A percentile compares a stretch with the other conserved stretches of the same genome.
These are phyloP conservation scores for Kluyveromyces sp. DNA, from an alignment of 1,139 yeast species.

Conservation along the genomic window DNA sequence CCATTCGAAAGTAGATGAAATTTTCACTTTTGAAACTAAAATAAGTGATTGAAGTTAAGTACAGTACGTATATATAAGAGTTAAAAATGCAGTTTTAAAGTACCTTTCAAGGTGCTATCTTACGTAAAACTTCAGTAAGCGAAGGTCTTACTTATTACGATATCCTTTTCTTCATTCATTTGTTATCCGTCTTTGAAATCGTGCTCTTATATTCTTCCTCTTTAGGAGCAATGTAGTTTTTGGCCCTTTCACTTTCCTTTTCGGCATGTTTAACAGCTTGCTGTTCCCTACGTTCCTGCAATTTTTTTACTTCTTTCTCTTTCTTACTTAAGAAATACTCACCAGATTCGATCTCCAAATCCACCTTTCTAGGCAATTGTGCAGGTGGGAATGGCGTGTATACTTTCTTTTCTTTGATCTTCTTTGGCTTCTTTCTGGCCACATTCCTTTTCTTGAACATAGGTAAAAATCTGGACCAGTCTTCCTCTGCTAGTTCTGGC, in stretches of 20 bases:
- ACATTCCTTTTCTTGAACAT: constrained; percentile 95
- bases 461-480: constrained; percentile 95
- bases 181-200: constrained; percentile 1
- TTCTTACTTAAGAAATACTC: constrained; percentile 88
- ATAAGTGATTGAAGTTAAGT: too few species aligned
- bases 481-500: constrained; percentile 92
- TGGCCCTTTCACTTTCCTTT: constrained; percentile 62
- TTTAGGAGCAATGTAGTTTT: constrained; percentile 80
- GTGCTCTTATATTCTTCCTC: constrained; percentile 45
- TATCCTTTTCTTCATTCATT: not conserved
- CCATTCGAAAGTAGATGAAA: too few species aligned
- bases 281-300: constrained; percentile 71
- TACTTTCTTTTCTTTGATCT: constrained; percentile 63
- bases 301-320: constrained; percentile 66
- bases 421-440: constrained; percentile 83
- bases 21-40: too few species aligned
- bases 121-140: too few species aligned
- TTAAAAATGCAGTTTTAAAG: too few species aligned
- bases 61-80: too few species aligned
- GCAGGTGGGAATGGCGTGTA: constrained; percentile 99
- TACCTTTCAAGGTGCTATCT: too few species aligned
- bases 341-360: constrained; percentile 96
- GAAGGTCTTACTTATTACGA: not conserved
- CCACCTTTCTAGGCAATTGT: constrained; percentile 94
- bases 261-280: constrained; percentile 63